Percentiles rank a stretch among this genome's conserved stretches.
phyloP scores from a whole-genome alignment of 2,329 filamentous ascomycete genomes.

The Decorospora gaudefroyi region DNA sequence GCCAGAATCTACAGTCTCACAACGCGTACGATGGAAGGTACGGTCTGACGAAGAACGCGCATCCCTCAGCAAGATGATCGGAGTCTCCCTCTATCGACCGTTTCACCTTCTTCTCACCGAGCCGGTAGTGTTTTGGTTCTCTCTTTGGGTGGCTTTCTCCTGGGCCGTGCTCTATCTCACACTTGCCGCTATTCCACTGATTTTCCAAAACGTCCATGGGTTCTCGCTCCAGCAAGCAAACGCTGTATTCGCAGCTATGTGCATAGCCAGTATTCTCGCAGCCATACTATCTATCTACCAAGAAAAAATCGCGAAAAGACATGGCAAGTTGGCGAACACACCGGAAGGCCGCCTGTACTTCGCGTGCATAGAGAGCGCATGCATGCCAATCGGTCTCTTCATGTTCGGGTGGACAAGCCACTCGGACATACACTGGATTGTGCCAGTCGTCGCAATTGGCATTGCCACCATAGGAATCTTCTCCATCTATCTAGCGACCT shows the following conservation, averaged over 20 bases:
- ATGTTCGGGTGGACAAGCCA: slow-evolving; percentile 76
- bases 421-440: slow-evolving; percentile 69
- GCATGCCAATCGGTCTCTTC: slow-evolving; percentile 80
- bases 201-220: slow-evolving; percentile 69
- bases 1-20: slow-evolving; percentile 39
- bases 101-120: slow-evolving; percentile 78
- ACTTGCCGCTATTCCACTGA: slow-evolving; percentile 77
- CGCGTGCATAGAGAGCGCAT: slow-evolving; percentile 72
- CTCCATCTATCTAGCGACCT: slow-evolving; percentile 75
- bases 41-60: slow-evolving; percentile 76
- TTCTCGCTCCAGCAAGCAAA: slow-evolving; percentile 71
- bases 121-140: slow-evolving; percentile 83
- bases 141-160: slow-evolving; percentile 84
- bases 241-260: slow-evolving; percentile 74
- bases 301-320: slow-evolving; percentile 64
- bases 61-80: slow-evolving; percentile 70
- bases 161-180: slow-evolving; percentile 90
- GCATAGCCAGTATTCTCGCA: slow-evolving; percentile 66
- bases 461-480: slow-evolving; percentile 85
- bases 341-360: slow-evolving; percentile 85
- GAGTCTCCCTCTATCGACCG: slow-evolving; percentile 73
- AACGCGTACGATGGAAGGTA: slow-evolving; percentile 77
- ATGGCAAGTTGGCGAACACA: slow-evolving; percentile 45
- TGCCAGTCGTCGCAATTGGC: slow-evolving; percentile 69
- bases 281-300: slow-evolving; percentile 73